Conservation (phyloP, 495 filamentous ascomycete genomes). For the Bryoglossum gracile region DNA sequence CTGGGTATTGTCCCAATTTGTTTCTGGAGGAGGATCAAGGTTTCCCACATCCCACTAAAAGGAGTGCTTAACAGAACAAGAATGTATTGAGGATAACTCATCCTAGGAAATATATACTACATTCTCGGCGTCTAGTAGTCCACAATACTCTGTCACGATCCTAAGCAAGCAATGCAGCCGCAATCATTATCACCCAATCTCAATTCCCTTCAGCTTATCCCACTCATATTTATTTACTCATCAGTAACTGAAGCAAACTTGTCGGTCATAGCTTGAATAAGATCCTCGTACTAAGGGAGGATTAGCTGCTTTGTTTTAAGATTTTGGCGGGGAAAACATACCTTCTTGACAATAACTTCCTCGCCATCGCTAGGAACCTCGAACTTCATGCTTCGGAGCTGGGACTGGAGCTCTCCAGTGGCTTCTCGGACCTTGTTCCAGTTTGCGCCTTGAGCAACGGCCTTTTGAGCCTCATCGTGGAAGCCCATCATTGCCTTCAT, state of each 20-base stretch:
- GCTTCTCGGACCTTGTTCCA: slow-evolving; percentile 91
- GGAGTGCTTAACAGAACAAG: too few relatives aligned
- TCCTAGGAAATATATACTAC: slow-evolving; percentile 23
- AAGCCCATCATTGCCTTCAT: slow-evolving; percentile 99
- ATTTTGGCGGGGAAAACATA: slow-evolving; percentile 34
- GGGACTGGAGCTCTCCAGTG: slow-evolving; percentile 74
- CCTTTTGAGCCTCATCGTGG: slow-evolving; percentile 96
- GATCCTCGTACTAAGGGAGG: slow-evolving; percentile 67
- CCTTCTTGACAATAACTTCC: slow-evolving; percentile 70
- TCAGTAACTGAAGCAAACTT: slow-evolving; percentile 92
- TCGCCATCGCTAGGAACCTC: slow-evolving; percentile 77
- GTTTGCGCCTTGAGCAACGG: slow-evolving; percentile 75
- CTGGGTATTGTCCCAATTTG: too few relatives aligned
- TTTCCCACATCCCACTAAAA: too few relatives aligned
- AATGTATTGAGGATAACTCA: slow-evolving; percentile 18
- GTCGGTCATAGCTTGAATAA: slow-evolving; percentile 86
- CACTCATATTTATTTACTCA: slow-evolving; percentile 54
- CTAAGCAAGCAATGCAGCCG: slow-evolving; percentile 18
- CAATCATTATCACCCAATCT: slow-evolving; percentile 1
- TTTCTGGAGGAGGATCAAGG: too few relatives aligned
- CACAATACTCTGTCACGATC: slow-evolving; percentile 11
- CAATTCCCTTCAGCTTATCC: not conserved
- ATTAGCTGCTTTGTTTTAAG: too few relatives aligned
- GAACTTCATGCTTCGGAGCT: slow-evolving; percentile 90
- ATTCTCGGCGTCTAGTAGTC: slow-evolving; percentile 9